Percentiles rank a stretch among this genome's conserved stretches.
These are phyloP conservation scores for Paramecium biaurelia DNA, from an alignment of 73 alveolate genomes.

Conservation along the genomic window DNA sequence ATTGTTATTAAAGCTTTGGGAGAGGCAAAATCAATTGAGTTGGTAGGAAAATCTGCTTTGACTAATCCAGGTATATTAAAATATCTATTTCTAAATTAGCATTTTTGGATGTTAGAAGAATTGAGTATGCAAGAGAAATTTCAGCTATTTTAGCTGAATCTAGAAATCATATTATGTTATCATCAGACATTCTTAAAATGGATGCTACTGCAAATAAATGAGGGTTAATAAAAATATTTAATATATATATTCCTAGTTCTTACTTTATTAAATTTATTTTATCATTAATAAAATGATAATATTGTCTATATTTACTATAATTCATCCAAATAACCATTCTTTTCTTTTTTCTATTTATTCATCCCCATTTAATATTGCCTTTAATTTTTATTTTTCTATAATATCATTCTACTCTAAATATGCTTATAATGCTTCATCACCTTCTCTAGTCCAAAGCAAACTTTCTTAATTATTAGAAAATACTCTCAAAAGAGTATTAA, in stretches of 20 bases:
- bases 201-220: conserved; percentile 51
- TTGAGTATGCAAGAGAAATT: conserved; percentile 88
- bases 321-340: neutral
- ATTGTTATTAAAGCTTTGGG: conserved; percentile 96
- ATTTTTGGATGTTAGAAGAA: conserved; percentile 84
- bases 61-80: conserved; percentile 59
- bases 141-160: conserved; percentile 77
- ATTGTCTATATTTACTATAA: neutral
- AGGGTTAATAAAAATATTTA: neutral
- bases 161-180: conserved; percentile 81
- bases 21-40: conserved; percentile 85
- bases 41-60: conserved; percentile 79
- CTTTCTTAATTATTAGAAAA: neutral
- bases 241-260: neutral
- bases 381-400: neutral
- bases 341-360: neutral
- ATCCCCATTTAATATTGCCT: neutral
- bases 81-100: conserved; percentile 58
- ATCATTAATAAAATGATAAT: neutral
- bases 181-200: conserved; percentile 74
- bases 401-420: neutral
- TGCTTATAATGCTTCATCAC: neutral
- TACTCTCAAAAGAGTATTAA: neutral
- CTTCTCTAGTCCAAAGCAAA: conserved; percentile 17
- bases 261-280: neutral